Evolutionary conservation across 495 filamentous ascomycete genomes (phyloP), one percentile per base, ranked within the genome.

Genomic region (Chaetomium tenue): DNA sequence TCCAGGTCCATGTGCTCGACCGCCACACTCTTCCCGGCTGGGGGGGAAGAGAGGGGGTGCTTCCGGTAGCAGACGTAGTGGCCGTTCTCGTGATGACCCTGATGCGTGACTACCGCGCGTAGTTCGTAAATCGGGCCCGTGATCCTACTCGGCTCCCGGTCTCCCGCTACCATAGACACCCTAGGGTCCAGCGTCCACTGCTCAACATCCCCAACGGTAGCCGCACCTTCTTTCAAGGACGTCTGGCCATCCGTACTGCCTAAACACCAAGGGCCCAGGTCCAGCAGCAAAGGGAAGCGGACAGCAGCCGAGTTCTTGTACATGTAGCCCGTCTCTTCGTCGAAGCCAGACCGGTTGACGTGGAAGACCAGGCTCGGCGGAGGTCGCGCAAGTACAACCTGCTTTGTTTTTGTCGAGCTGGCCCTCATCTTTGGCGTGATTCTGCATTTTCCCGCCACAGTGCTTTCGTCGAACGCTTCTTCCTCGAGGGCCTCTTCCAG

Each of bases 41-140:
- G 18, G 4, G 44, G 11, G 11, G 62, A 23, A 5, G 61, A 44
- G 22, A 71, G 71, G 0, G 84, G 80, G 71, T 90, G 86, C 70
- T 88, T 87, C 50, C 91, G 79, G 70, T 94, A 98, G 71, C 91
- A 93, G 59, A 96, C 86, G 69, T 99, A 98, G 77, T 99, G 95
- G 0, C 95, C 95, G 66, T 94, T 96, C 63, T 97, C 91, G 71
- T 98, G 95, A 22, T 87, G 82, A 5, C 94, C 95, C 64, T 89
- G 88, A 74, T 99, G 94, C 4, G 91, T 91, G 25, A 98, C 82
- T 2, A 95, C 90, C 8, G 92, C 91, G 23, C 90, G 87, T 30
- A 98, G 78, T 69, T 90, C 84, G 71, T 96, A 98, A 0, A 84
- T 76, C n/a, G 82, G 84, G n/a, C 79, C 83, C 58, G 48, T 81